Base-by-base conservation (phyloP, 179 eudicot species). In the Silene noctiflora region DNA sequence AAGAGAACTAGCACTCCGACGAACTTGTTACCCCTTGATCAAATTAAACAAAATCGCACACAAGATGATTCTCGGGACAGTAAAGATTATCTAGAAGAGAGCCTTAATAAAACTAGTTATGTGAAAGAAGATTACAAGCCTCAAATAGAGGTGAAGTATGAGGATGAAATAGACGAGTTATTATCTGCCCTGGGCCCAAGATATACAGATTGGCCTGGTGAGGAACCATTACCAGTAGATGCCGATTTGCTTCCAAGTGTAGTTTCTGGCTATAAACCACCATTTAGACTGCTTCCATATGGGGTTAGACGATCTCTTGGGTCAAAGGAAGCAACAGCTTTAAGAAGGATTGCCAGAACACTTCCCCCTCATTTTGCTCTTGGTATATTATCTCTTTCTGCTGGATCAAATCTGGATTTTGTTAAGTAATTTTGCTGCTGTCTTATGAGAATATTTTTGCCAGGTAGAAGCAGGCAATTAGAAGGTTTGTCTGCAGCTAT, bases 381-480 rank as follows among this genome's bases (percentile, higher is more conserved):
- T 78, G 98, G 98, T 92, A 88, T 73, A 80, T 72, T 29, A 20
- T 46, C 55, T 55, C 63, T 44, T 35, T 73, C 22, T n/a, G 61
- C 33, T 21, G 60, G 58, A 27, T 70, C 20, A 17, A 12, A 22
- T 71, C 25, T 67, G 48, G 17, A 67, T 55, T 74, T 31, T 53
- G 27, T 48, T 53, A 3, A 46, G 21, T 72, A 21, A 58, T 67
- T 12, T 46, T 68, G 48, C 42, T 58, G 56, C 53, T 56, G 24
- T 70, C 73, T 35, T 46, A 9, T 53, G 27, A 64, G 62, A 25
- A 31, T 35, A 53, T 66, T 42, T 66, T 70, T 72, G 81, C 72
- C 93, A 94, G 98, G 98, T 66, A 89, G 98, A 86, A 94, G 96
- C 83, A 89, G 98, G 80, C 97, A 91, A 82, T 94, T 90, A 73